phyloP scores from a whole-genome alignment of 2,329 filamentous ascomycete genomes.

The Fusarium buxicola region DNA sequence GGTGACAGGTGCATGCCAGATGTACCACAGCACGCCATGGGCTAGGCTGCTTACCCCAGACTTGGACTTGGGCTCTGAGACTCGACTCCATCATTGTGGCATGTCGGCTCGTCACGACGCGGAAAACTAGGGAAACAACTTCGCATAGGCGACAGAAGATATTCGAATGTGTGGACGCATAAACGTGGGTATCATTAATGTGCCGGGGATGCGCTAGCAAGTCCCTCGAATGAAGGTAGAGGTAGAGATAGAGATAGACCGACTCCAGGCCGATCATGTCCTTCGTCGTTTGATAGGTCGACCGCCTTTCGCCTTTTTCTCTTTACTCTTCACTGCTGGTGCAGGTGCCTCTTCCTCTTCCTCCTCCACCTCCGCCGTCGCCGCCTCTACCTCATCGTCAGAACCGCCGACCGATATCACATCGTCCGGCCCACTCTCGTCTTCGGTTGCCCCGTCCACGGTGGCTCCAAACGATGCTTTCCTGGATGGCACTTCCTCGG shows the following conservation, averaged over 20 bases:
- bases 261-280: constrained; percentile 36
- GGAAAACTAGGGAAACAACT: not conserved
- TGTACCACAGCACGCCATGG: not conserved
- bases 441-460: constrained; percentile 52
- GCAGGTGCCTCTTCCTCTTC: constrained; percentile 31
- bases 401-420: constrained; percentile 47
- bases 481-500: constrained; percentile 48
- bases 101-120: not conserved
- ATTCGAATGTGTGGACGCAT: constrained; percentile 20
- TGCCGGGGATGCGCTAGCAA: constrained; percentile 31
- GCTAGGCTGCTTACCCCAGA: not conserved
- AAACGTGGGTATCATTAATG: constrained; percentile 43
- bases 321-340: constrained; percentile 28
- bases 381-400: constrained; percentile 52
- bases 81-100: not conserved
- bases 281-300: constrained; percentile 45
- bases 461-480: constrained; percentile 49
- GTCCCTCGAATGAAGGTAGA: constrained; percentile 35
- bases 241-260: constrained; percentile 30
- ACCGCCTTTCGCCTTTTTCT: constrained; percentile 33
- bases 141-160: not conserved
- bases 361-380: constrained; percentile 36
- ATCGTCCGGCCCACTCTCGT: constrained; percentile 56
- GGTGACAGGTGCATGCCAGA: not conserved
- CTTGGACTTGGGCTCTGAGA: not conserved